phyloP scores from a whole-genome alignment of 805 yeast species.

The Kurtzmaniella cleridarum region DNA sequence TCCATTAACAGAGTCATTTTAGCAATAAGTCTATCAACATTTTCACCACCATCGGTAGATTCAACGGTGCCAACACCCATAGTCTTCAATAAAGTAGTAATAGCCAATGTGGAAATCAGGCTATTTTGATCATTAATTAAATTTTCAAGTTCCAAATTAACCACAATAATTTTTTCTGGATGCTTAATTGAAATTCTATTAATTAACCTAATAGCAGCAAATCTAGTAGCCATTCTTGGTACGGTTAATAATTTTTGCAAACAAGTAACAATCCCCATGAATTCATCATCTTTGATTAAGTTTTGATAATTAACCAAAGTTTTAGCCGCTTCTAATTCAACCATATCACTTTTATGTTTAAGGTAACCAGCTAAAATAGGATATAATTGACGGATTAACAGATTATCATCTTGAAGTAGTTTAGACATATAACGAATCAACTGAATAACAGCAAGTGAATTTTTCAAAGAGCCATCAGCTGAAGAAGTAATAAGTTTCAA shows the following conservation, averaged over 20 bases:
- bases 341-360: conserved; percentile 80
- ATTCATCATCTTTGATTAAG: conserved; percentile 57
- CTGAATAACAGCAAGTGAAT: conserved; percentile 80
- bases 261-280: conserved; percentile 63
- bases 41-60: conserved; percentile 41
- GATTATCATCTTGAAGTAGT: conserved; percentile 66
- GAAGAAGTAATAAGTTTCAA: conserved; percentile 84
- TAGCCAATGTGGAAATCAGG: conserved; percentile 93
- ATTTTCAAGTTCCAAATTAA: conserved; percentile 81
- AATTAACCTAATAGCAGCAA: conserved; percentile 88
- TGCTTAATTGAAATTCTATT: conserved; percentile 77
- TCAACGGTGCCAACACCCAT: conserved; percentile 64
- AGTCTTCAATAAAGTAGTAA: conserved; percentile 90
- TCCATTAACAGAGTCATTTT: conserved; percentile 85
- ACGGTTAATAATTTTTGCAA: conserved; percentile 76
- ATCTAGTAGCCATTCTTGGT: conserved; percentile 84
- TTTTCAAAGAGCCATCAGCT: conserved; percentile 57
- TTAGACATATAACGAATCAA: conserved; percentile 77
- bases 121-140: conserved; percentile 85
- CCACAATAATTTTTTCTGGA: conserved; percentile 73
- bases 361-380: conserved; percentile 66
- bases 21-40: conserved; percentile 82
- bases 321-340: conserved; percentile 88
- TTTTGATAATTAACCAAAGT: conserved; percentile 51
- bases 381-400: conserved; percentile 52